Conservation (phyloP, 139 green algal genomes). For the Closterium sp. region DNA sequence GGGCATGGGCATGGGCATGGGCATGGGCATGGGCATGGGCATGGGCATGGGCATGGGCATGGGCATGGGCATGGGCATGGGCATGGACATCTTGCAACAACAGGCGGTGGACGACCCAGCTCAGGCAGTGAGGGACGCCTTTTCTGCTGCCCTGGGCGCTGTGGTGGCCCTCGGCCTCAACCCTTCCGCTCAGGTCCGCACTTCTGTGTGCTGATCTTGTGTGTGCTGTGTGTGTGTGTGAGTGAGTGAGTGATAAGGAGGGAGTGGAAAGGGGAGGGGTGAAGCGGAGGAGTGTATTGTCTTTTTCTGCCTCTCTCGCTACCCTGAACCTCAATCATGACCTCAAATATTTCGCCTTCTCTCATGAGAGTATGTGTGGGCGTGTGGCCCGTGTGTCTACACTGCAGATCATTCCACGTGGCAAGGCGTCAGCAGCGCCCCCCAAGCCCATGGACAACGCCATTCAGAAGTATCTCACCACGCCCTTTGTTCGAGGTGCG, state of each 20-base stretch:
- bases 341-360: background rate
- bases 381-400: no score
- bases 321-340: background rate
- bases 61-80: background rate
- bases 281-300: background rate
- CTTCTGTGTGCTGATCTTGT: background rate
- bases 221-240: background rate
- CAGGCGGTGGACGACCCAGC: constrained; percentile 39
- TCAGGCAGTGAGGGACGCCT: constrained; percentile 31
- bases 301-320: no score
- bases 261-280: background rate
- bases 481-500: constrained; percentile 65
- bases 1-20: background rate
- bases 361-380: no score
- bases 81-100: background rate
- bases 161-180: constrained; percentile 44
- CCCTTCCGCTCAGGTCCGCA: constrained; percentile 31
- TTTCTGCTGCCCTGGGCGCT: constrained; percentile 34
- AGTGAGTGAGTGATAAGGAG: background rate
- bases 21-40: background rate
- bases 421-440: constrained; percentile 49
- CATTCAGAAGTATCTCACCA: constrained; percentile 57
- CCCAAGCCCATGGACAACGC: constrained; percentile 54
- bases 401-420: constrained; percentile 26
- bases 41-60: background rate